Conservation (phyloP, 257 asterid genomes). For the Parsonsia alboflavescens region DNA sequence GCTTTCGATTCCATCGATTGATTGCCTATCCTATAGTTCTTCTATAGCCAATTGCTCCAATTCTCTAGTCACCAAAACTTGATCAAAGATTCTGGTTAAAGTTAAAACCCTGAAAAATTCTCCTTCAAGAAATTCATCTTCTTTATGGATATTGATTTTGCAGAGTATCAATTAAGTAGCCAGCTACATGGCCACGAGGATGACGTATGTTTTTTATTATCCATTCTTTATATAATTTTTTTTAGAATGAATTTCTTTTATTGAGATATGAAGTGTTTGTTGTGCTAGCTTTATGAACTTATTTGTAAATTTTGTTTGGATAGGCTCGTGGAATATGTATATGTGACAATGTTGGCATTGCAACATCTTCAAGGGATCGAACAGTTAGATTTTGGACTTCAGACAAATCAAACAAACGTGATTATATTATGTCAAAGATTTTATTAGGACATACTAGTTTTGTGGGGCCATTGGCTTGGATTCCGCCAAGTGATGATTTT, state of each 20-base stretch:
- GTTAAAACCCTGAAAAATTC: neutral
- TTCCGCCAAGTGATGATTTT: slow-evolving; percentile 66
- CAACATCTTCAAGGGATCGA: slow-evolving; percentile 90
- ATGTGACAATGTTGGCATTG: slow-evolving; percentile 74
- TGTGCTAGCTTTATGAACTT: neutral
- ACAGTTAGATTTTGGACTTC: slow-evolving; percentile 81
- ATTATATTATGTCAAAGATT: slow-evolving; percentile 55
- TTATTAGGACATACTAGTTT: slow-evolving; percentile 90
- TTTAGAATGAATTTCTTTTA: neutral
- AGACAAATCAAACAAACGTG: slow-evolving; percentile 52
- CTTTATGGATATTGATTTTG: slow-evolving; percentile 66
- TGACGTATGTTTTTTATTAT: slow-evolving; percentile 49
- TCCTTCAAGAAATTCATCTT: neutral
- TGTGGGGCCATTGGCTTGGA: slow-evolving; percentile 94
- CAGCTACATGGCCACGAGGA: slow-evolving; percentile 94
- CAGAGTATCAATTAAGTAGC: slow-evolving; percentile 69
- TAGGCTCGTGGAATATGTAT: slow-evolving; percentile 95
- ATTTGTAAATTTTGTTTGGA: slow-evolving; percentile 10
- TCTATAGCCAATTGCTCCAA: neutral
- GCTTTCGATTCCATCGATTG: neutral
- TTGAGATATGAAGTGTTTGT: neutral
- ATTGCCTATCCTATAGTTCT: neutral
- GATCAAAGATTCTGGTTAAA: neutral
- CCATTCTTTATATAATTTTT: neutral
- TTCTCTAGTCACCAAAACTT: neutral